Evolutionary conservation across 768 basidiomycete species (phyloP), one percentile per base, ranked within the genome.

Genomic region (Trametes elegans): DNA sequence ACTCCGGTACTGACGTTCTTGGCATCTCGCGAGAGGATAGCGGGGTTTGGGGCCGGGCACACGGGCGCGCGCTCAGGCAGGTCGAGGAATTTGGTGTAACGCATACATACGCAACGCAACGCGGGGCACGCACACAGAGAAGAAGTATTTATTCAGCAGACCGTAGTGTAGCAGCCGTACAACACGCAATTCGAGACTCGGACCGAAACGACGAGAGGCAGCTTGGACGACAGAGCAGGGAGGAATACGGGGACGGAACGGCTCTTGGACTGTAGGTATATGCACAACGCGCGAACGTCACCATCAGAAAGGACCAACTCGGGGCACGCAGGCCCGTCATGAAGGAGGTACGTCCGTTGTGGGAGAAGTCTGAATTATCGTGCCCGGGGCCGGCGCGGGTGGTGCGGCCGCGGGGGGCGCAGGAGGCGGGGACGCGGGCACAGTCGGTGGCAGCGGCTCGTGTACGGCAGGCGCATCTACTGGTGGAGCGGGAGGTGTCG

Each of bases 141-240:
- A 43, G 51, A 34, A 36, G 18, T 53, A 53, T 53, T 53, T 53
- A 53, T 53, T 46, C 53, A 50, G 28, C 42, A 49, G 45, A 31
- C 38, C 54, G 45, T 55, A 55, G 31, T 49, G 46, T 55, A 55
- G 39, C 54, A 49, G 49, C 40, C 54, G 28, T 43, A 55, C 45
- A 55, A 48, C 51, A 42, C 53, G 53, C 45, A 46, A 28, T 28
- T 34, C 39, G 24, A 35, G 49, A 47, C 14, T 28, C 16, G 18
- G 19, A 11, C 24, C 14, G 7, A 21, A 29, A 39, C 21, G 29
- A 32, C 14, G 13, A 18, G 19, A n/a, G 52, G 23, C 42, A 44
- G 42, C 44, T 24, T 34, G 24, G 13, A 31, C 27, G 21, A 31
- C n/a, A 42, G n/a, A 35, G 40, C 39, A 11, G 23, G 7, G 50